Percentiles rank a stretch among this genome's conserved stretches.
Evolutionary conservation across 1,284 basidiomycete genomes (phyloP).

Genomic region (Coniophora puteana): DNA sequence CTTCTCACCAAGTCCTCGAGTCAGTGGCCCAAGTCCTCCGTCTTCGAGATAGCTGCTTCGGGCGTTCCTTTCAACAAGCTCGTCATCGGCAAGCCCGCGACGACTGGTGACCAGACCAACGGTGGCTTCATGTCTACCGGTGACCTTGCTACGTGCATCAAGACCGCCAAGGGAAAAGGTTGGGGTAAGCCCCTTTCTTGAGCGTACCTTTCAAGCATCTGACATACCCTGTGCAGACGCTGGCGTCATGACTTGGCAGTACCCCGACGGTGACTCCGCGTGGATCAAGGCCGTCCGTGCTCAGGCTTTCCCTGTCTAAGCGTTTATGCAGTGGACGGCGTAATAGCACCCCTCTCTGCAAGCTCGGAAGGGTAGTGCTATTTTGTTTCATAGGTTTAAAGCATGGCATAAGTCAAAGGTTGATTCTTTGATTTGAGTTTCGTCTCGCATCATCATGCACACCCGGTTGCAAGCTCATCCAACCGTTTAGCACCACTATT

Average conservation of each 20-base stretch:
- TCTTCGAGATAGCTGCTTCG: slow-evolving; percentile 41
- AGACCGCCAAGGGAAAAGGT: slow-evolving; percentile 37
- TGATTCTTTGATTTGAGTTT: too few relatives aligned
- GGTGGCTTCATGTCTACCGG: slow-evolving; percentile 43
- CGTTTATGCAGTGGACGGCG: too few relatives aligned
- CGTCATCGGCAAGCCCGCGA: slow-evolving; percentile 45
- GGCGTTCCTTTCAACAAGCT: slow-evolving; percentile 39
- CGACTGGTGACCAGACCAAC: slow-evolving; percentile 30
- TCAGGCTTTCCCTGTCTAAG: slow-evolving; percentile 36
- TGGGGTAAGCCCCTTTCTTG: slow-evolving; percentile 33
- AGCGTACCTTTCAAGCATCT: neutral
- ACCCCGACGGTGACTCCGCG: slow-evolving; percentile 39
- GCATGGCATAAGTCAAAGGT: too few relatives aligned
- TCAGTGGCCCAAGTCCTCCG: slow-evolving; percentile 37
- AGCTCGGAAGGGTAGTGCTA: too few relatives aligned
- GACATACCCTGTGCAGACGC: slow-evolving; percentile 27
- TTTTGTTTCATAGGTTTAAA: too few relatives aligned
- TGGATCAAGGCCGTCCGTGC: slow-evolving; percentile 48
- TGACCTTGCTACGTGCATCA: slow-evolving; percentile 40
- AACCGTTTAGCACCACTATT: too few relatives aligned
- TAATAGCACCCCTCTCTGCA: too few relatives aligned
- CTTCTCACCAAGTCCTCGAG: slow-evolving; percentile 36
- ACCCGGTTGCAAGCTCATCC: too few relatives aligned
- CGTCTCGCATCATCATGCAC: too few relatives aligned
- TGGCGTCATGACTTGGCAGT: slow-evolving; percentile 50